These are phyloP conservation scores for Scedosporium dehoogii DNA, from an alignment of 2,329 filamentous ascomycete genomes.

Conservation along the genomic window DNA sequence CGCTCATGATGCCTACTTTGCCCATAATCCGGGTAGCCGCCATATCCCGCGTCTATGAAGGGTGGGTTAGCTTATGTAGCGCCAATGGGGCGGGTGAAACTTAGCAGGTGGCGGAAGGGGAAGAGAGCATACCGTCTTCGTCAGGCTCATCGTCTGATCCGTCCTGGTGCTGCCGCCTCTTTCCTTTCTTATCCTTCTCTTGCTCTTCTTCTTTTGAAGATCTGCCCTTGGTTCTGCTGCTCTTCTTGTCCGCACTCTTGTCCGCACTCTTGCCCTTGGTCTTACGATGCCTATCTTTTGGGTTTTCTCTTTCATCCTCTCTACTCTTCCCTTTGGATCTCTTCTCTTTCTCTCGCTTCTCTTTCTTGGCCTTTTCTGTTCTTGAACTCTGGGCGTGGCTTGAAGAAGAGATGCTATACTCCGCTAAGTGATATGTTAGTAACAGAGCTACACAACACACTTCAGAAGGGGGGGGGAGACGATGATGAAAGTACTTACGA, in stretches of 20 bases:
- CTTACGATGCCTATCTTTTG: too few relatives aligned
- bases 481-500: background rate
- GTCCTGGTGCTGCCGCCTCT: background rate
- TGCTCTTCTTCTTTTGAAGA: background rate
- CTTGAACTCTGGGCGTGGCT: background rate
- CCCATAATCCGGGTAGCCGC: background rate
- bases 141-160: background rate
- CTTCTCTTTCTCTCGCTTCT: conserved; percentile 4
- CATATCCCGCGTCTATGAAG: background rate
- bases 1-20: background rate
- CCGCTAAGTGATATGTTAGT: background rate
- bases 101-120: background rate
- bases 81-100: too few relatives aligned
- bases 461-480: background rate
- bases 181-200: background rate
- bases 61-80: background rate
- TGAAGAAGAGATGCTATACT: background rate
- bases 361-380: background rate
- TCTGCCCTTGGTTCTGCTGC: background rate
- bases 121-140: background rate
- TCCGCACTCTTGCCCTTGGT: too few relatives aligned
- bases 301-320: conserved; percentile 6
- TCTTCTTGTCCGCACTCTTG: background rate
- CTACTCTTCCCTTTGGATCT: conserved; percentile 3
- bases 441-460: background rate